phyloP scores from a whole-genome alignment of 2,329 filamentous ascomycete species.

The Pseudogymnoascus sp. region DNA sequence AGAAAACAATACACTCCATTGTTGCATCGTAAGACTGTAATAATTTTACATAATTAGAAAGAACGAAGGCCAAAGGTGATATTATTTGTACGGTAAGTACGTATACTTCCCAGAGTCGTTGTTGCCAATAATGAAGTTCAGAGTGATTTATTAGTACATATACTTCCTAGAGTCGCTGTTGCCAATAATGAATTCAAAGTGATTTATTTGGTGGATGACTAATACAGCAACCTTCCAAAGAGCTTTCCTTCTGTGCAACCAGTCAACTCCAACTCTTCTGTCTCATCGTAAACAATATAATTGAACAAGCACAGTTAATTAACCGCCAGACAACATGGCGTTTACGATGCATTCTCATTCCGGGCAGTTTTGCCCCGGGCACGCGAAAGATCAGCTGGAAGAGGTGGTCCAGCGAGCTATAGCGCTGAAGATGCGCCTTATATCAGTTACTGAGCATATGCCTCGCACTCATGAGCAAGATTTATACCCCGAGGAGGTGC shows the following conservation, averaged over 20 bases:
- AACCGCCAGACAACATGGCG: slow-evolving; percentile 52
- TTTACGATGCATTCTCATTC: slow-evolving; percentile 98
- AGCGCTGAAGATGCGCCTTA: slow-evolving; percentile 65
- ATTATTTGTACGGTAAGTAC: not conserved
- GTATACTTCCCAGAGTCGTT: not conserved
- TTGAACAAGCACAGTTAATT: not conserved
- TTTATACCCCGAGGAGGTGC: slow-evolving; percentile 85
- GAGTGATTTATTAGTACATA: not conserved
- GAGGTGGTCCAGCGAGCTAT: slow-evolving; percentile 76
- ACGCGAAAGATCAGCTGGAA: slow-evolving; percentile 79
- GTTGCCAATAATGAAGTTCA: not conserved
- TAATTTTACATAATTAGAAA: not conserved
- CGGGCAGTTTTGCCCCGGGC: slow-evolving; percentile 87
- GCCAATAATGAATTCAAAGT: not conserved
- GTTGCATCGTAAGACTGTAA: not conserved
- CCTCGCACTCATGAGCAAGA: slow-evolving; percentile 65
- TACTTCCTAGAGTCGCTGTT: not conserved
- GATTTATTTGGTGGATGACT: not conserved
- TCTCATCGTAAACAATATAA: not conserved
- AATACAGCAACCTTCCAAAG: not conserved
- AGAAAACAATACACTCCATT: not conserved
- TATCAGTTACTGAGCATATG: slow-evolving; percentile 93
- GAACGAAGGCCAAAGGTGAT: not conserved
- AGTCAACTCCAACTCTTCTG: not conserved
- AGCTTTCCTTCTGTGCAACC: not conserved